phyloP scores from a whole-genome alignment of 495 filamentous ascomycete genomes.

The Sphaerosporella brunnea region DNA sequence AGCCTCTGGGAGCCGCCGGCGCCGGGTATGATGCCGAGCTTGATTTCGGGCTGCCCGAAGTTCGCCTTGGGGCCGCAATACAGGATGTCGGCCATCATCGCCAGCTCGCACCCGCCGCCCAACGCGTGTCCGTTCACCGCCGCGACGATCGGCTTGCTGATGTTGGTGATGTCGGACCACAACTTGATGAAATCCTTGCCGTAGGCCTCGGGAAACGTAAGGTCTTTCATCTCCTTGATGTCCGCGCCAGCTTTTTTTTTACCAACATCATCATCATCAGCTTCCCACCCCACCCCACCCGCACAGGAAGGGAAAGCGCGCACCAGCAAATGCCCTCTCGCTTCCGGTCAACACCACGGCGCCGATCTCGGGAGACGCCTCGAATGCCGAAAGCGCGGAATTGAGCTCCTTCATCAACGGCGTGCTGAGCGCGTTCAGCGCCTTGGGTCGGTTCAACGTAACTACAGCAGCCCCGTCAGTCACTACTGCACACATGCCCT shows the following conservation, averaged over 20 bases:
- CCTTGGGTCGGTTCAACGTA: constrained; percentile 87
- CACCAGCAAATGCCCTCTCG: constrained; percentile 60
- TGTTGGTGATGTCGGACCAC: constrained; percentile 67
- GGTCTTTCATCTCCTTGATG: constrained; percentile 93
- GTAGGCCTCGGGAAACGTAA: constrained; percentile 75
- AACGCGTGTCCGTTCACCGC: constrained; percentile 89
- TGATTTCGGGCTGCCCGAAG: constrained; percentile 95
- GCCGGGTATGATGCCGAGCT: constrained; percentile 77
- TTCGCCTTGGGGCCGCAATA: constrained; percentile 70
- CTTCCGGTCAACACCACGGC: constrained; percentile 77
- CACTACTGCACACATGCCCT: constrained; percentile 4
- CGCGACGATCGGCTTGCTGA: constrained; percentile 84
- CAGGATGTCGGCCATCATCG: constrained; percentile 91
- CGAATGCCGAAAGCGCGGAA: constrained; percentile 49
- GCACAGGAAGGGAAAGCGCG: not conserved
- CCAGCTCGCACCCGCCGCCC: constrained; percentile 89
- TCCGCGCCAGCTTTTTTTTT: constrained; percentile 91
- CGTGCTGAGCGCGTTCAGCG: constrained; percentile 77
- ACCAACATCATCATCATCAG: too few relatives aligned
- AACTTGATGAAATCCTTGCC: constrained; percentile 74
- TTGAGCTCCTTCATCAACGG: constrained; percentile 85
- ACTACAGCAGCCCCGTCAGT: constrained; percentile 36
- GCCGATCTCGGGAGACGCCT: constrained; percentile 33
- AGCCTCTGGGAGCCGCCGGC: constrained; percentile 85
- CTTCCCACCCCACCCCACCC: not conserved